phyloP scores from a whole-genome alignment of 768 basidiomycete genomes.

The Sistotremastrum suecicum region DNA sequence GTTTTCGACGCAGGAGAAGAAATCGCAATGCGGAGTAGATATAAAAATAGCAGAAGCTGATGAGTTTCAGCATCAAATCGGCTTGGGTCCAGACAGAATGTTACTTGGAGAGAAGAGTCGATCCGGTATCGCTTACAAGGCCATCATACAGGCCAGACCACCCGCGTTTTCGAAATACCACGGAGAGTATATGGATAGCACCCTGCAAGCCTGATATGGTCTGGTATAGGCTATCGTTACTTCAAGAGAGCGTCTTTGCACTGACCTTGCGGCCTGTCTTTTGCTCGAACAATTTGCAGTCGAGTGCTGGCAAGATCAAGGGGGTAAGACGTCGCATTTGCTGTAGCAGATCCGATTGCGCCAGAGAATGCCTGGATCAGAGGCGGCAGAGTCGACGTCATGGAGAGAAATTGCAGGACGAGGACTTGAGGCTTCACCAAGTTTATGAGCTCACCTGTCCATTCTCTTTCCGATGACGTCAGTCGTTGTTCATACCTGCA shows the following conservation, averaged over 20 bases:
- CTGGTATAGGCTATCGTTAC: background rate
- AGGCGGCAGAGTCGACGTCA: constrained; percentile 48
- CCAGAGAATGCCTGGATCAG: constrained; percentile 46
- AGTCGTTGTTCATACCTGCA: too few relatives aligned
- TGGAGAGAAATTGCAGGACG: constrained; percentile 8
- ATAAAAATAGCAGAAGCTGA: constrained; percentile 47
- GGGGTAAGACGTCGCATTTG: constrained; percentile 40
- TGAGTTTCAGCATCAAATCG: background rate
- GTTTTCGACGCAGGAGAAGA: constrained; percentile 22
- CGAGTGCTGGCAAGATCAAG: constrained; percentile 44
- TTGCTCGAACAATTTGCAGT: constrained; percentile 25
- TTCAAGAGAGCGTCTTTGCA: background rate
- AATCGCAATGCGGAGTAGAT: constrained; percentile 37
- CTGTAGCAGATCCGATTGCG: constrained; percentile 38
- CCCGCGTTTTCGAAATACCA: constrained; percentile 27
- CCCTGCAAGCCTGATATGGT: constrained; percentile 16
- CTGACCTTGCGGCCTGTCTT: constrained; percentile 12
- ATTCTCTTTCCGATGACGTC: too few relatives aligned
- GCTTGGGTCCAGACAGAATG: background rate
- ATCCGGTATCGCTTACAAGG: constrained; percentile 34
- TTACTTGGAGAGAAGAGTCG: constrained; percentile 40
- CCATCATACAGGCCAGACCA: constrained; percentile 36
- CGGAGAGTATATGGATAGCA: constrained; percentile 18
- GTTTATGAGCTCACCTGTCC: too few relatives aligned
- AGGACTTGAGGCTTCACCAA: too few relatives aligned